These are phyloP conservation scores for Sphagnum contortum DNA, from an alignment of 225 moss, liverwort and hornwort species.

Conservation along the genomic window DNA sequence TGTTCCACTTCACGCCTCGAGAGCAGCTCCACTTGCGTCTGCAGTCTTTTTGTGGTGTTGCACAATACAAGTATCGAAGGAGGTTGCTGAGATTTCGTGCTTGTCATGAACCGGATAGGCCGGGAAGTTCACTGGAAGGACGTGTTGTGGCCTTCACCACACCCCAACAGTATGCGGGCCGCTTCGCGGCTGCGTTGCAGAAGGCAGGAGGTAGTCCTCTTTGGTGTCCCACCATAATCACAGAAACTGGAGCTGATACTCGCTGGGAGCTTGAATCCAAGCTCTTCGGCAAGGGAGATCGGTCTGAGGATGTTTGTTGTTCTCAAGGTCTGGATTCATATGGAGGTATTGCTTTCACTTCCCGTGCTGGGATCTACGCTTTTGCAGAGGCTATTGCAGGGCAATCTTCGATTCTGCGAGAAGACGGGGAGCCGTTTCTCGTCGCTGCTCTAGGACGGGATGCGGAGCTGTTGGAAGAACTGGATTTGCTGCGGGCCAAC, in stretches of 20 bases:
- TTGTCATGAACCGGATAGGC: too few relatives aligned
- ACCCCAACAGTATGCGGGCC: conserved; percentile 20
- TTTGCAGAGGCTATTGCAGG: conserved; percentile 13
- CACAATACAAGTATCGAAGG: too few relatives aligned
- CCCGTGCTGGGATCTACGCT: conserved; percentile 27
- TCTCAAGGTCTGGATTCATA: too few relatives aligned
- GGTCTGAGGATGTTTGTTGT: too few relatives aligned
- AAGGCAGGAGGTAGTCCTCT: conserved; percentile 13
- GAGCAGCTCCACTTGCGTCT: too few relatives aligned
- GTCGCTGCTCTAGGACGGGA: conserved; percentile 29
- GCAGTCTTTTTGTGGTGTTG: too few relatives aligned
- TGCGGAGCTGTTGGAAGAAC: conserved; percentile 17
- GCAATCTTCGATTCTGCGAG: background rate
- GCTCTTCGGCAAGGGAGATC: background rate
- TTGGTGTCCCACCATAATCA: conserved; percentile 30
- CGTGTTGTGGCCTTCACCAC: conserved; percentile 34
- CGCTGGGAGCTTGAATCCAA: conserved; percentile 5
- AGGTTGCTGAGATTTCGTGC: too few relatives aligned
- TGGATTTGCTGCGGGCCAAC: conserved; percentile 9
- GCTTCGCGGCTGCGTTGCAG: conserved; percentile 10
- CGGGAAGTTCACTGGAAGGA: conserved; percentile 2
- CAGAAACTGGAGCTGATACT: conserved; percentile 9
- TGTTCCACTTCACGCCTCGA: too few relatives aligned
- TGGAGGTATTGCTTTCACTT: conserved; percentile 31
- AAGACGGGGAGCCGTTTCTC: conserved; percentile 5